Conservation (phyloP, 1,284 basidiomycete species). For the Cryptococcus depauperatus region DNA sequence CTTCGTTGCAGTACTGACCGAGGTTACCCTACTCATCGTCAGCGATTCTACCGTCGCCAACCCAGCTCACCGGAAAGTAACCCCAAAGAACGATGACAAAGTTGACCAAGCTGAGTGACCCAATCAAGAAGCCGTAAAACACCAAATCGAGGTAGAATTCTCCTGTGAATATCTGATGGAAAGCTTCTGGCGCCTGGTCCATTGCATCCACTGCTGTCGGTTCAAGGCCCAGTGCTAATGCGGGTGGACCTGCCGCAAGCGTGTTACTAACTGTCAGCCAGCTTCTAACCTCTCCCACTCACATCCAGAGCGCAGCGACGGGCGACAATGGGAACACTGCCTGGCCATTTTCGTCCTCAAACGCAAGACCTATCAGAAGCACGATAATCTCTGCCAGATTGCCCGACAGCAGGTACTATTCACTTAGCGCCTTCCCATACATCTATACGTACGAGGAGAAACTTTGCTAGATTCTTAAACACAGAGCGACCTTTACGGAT, state of each 20-base stretch:
- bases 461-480: slow-evolving; percentile 47
- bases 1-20: slow-evolving; percentile 51
- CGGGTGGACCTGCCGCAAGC: slow-evolving; percentile 52
- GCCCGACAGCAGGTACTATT: slow-evolving; percentile 49
- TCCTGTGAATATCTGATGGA: slow-evolving; percentile 52
- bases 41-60: neutral
- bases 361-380: slow-evolving; percentile 58
- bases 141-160: slow-evolving; percentile 53
- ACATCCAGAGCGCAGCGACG: slow-evolving; percentile 57
- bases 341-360: slow-evolving; percentile 52
- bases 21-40: slow-evolving; percentile 46
- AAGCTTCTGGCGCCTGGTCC: slow-evolving; percentile 51
- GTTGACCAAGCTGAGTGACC: slow-evolving; percentile 51
- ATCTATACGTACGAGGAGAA: slow-evolving; percentile 31
- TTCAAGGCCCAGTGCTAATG: slow-evolving; percentile 57
- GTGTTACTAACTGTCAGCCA: slow-evolving; percentile 30
- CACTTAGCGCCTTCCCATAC: neutral
- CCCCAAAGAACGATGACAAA: slow-evolving; percentile 56
- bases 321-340: slow-evolving; percentile 63
- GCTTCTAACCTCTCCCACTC: neutral
- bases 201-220: slow-evolving; percentile 54
- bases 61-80: slow-evolving; percentile 26
- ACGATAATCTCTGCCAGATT: slow-evolving; percentile 58
- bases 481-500: slow-evolving; percentile 58
- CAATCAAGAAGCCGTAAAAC: slow-evolving; percentile 60